Evolutionary conservation across 768 basidiomycete genomes (phyloP), one percentile per base, ranked within the genome.

Genomic region (Krasilnikovozyma curviuscula): DNA sequence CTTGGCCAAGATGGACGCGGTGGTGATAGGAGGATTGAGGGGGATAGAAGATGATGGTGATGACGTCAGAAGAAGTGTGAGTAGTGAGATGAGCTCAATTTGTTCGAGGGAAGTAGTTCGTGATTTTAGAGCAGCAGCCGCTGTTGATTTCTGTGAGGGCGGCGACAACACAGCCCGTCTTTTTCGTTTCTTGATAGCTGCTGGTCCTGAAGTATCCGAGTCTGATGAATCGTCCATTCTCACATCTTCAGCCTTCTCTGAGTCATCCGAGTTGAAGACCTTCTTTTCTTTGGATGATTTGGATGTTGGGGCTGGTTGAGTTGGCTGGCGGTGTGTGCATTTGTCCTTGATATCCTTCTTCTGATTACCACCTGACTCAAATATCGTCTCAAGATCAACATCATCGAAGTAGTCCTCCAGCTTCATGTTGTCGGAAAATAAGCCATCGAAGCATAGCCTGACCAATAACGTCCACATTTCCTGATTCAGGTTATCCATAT

Each of bases 401-500:
- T 46, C 19, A 42, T 40, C 13, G 27, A 52, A 42, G 13, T 16
- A 23, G 33, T 35, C 44, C 2, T 46, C 31, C 18, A 46, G 44
- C 4, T 39, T 33, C 0, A 52, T 25, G 3, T 47, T 46, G 31
- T 52, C 50, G 21, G 35, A 44, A 19, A 37, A 52, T 21, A 88
- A 68, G 5, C 78, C 73, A 55, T 84, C 83, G 67, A 91, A 86
- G 32, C 72, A 73, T 33, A 83, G 65, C 55, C 76, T 73, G 30
- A 80, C 71, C 37, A 85, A 63, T 29, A 65, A 67, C 25, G 77
- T 62, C 91, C 91, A 97, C 28, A 55, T 65, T 1, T 67, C 66
- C 30, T 71, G 66, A 9, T 74, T 74, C 44, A 89, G 58, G 56
- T 79, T 76, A 37, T 89, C 81, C 47, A 89, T 68, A 64, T 95